Evolutionary conservation across 2,329 filamentous ascomycete species (phyloP), one percentile per base, ranked within the genome.

Genomic region (Massarina eburnea): DNA sequence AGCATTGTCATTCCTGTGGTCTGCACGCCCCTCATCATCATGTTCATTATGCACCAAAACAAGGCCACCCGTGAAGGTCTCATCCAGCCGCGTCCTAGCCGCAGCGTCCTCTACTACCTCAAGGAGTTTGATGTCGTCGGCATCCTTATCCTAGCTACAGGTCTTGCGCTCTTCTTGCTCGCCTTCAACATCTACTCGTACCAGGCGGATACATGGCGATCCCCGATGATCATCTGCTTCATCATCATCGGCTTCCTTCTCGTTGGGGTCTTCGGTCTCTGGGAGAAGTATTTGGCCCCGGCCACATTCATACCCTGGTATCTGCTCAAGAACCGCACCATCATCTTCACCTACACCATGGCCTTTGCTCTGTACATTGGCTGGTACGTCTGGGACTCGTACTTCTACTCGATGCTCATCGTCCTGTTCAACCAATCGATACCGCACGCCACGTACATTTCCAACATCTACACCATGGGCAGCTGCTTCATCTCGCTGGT

Each of bases 81-180:
- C 1, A 62, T 83, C 15, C 56, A 68, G 3, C 64, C 66, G 2
- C 63, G 70, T 1, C 74, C 70, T n/a, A 69, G 73, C 54, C 74
- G 74, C 4, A 78, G 74, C 1, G 45, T 82, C 33, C 55, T 70
- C 27, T 71, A 82, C 62, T 86, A 86, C 64, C 55, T 76, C 18
- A 73, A 79, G 46, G 81, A 88, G 55, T 85, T 88, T 49, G 86
- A 89, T 60, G 62, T 81, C 1, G 39, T 82, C 4, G 85, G 86
- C 12, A 71, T 86, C 17, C 44, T 88, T 17, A 71, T 88, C 5
- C 74, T 88, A 39, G 76, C 79, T 2, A 73, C 72, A 1, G 86
- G 84, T 5, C 77, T 87, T 44, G 74, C 80, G 0, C 70, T 89
- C 14, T 82, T 91, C 62, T 73, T 91, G 14, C 78, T 91, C 8